phyloP scores from a whole-genome alignment of 176 grass and related monocot species.

The Oryza glumipatula region DNA sequence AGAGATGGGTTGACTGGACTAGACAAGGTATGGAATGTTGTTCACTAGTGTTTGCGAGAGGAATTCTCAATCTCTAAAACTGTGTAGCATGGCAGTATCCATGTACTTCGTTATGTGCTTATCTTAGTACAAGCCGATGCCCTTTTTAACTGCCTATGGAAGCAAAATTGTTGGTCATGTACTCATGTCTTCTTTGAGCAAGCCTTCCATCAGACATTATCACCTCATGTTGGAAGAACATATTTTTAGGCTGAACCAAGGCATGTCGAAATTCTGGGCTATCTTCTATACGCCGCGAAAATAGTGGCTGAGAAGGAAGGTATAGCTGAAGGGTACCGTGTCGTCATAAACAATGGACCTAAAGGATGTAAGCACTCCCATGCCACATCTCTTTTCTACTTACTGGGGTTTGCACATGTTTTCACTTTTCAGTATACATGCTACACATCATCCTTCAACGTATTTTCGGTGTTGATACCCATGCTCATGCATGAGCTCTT shows the following conservation, averaged over 20 bases:
- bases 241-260: constrained; percentile 72
- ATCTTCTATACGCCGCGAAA: constrained; percentile 77
- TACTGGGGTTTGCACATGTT: neutral
- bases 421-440: neutral
- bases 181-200: neutral
- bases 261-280: constrained; percentile 78
- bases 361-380: constrained; percentile 73
- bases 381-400: neutral
- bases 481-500: neutral
- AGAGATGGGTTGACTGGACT: constrained; percentile 82
- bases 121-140: neutral
- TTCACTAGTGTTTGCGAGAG: neutral
- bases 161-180: neutral
- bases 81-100: neutral
- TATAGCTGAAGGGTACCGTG: constrained; percentile 63
- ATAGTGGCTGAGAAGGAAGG: constrained; percentile 94
- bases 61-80: neutral
- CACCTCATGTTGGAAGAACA: neutral
- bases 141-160: neutral
- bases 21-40: constrained; percentile 50
- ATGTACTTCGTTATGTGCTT: neutral
- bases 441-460: neutral
- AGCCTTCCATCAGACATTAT: neutral
- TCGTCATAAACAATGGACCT: constrained; percentile 88
- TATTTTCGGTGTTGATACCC: neutral